Base-by-base conservation (phyloP, 257 asterid species). In the Ocimum tenuiflorum region DNA sequence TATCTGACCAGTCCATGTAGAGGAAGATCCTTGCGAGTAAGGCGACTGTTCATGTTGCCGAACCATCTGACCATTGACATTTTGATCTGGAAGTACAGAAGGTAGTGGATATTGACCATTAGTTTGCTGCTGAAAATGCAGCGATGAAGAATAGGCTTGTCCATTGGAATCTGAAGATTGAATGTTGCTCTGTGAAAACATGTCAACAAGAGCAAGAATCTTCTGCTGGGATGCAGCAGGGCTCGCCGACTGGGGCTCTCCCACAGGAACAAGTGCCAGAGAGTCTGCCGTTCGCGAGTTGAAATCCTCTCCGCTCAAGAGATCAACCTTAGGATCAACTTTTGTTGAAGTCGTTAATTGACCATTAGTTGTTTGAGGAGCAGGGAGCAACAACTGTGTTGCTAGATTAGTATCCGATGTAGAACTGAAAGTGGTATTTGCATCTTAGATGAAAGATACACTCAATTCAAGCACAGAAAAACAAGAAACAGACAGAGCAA, bases 251-350 rank as follows among this genome's bases (percentile, higher is more conserved):
- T 88, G 95, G 63, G 94, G 86, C 75, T 77, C 88, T 52, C 86
- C 85, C 29, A 87, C 83, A 13, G 99, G 95, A 70, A 90, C 99
- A 70, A 90, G 85, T 53, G 97, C 96, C 82, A 87, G 56, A 59
- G 65, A 38, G 60, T 53, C 41, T 53, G 41, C 60, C 27, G 60
- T n/a, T 14, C 4, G 60, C 4, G 88, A 86, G 79, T 75, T 78
- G 77, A 89, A 87, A 77, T 85, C 88, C 57, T 94, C 97, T 74
- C 99, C 99, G 48, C 97, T 94, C 78, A 94, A 83, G 70, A 94
- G 97, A 84, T 94, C 99, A 43, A 81, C 82, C 48, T 78, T 81
- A 29, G 74, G 97, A 84, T 94, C 99, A 43, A 81, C 82, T 51
- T 78, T 81, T 36, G 74, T 43, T 42, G 87, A 84, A 48, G 94